phyloP scores from a whole-genome alignment of 768 basidiomycete genomes.

The Harrya chromipes region DNA sequence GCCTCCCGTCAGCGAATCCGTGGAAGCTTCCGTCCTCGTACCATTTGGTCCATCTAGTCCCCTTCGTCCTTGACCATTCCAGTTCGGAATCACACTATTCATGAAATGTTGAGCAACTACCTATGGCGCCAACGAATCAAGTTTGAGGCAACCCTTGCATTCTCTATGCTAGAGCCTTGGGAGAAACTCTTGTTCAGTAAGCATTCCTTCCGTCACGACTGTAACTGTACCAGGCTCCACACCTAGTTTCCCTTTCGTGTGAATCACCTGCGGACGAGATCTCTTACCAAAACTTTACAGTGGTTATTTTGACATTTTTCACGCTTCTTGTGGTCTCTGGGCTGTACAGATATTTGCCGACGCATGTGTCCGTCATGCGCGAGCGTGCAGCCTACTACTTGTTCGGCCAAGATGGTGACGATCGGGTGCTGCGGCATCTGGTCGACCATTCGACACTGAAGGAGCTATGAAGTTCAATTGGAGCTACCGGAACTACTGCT shows the following conservation, averaged over 20 bases:
- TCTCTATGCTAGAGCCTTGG: slow-evolving; percentile 68
- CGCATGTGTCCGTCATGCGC: slow-evolving; percentile 53
- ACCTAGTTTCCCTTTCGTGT: neutral
- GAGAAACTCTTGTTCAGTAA: slow-evolving; percentile 59
- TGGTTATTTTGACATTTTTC: slow-evolving; percentile 40
- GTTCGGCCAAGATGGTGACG: slow-evolving; percentile 49
- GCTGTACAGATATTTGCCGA: slow-evolving; percentile 56
- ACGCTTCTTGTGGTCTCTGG: slow-evolving; percentile 49
- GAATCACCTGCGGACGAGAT: neutral
- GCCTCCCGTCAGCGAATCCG: neutral
- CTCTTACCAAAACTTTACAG: slow-evolving; percentile 29
- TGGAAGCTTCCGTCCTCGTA: neutral
- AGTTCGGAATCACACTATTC: slow-evolving; percentile 1
- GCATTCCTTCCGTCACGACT: slow-evolving; percentile 23
- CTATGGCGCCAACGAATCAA: slow-evolving; percentile 31
- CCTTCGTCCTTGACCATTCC: neutral
- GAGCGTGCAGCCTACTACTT: slow-evolving; percentile 61
- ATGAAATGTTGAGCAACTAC: slow-evolving; percentile 31
- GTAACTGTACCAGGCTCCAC: neutral
- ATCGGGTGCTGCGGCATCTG: slow-evolving; percentile 30
- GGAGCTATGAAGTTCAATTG: slow-evolving; percentile 21
- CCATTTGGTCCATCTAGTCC: neutral
- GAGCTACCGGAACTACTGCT: neutral
- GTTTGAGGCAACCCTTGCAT: slow-evolving; percentile 54
- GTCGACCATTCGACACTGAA: slow-evolving; percentile 28